Percentiles rank a stretch among this genome's conserved stretches.
Conservation (phyloP, 345 rosid genomes). For the Laguncularia racemosa region DNA sequence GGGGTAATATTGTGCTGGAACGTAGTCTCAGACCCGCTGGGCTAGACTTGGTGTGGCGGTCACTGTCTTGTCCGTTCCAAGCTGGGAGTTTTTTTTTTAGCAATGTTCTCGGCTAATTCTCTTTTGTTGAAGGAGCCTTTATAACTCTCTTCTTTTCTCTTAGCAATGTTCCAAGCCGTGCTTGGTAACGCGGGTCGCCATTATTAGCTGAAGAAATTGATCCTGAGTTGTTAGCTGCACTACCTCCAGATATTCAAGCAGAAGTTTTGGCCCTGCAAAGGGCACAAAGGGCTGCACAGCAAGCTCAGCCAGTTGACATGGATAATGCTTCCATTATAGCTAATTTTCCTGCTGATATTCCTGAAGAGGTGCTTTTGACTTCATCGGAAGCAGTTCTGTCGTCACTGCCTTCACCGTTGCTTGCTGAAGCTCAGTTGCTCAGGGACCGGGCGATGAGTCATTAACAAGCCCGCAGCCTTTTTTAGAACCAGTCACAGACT, state of each 20-base stretch:
- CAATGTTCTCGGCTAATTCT: no score
- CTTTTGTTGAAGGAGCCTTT: no score
- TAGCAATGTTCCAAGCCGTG: no score
- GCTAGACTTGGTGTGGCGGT: no score
- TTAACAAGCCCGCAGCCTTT: constrained; percentile 85
- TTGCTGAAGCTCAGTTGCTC: constrained; percentile 97
- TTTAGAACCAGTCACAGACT: constrained; percentile 77
- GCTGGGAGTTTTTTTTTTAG: no score
- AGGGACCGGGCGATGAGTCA: constrained; percentile 98
- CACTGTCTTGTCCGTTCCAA: no score
- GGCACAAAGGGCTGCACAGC: constrained; percentile 83
- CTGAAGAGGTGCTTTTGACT: constrained; percentile 97
- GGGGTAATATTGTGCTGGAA: no score
- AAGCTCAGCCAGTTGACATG: constrained; percentile 98
- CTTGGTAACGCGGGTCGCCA: no score
- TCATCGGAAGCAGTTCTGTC: constrained; percentile 94
- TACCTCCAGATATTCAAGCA: constrained; percentile 98
- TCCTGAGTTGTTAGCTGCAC: constrained; percentile 96
- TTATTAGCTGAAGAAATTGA: constrained; percentile 92
- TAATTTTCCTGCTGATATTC: constrained; percentile 90
- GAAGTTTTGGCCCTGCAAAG: constrained; percentile 99
- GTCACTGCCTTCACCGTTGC: constrained; percentile 81
- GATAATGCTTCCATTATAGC: constrained; percentile 98
- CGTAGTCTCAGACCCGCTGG: no score
- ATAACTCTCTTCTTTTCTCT: no score